A percentile compares a stretch with the other conserved stretches of the same genome.
These are phyloP conservation scores for Penicillium paneum DNA, from an alignment of 2,329 filamentous ascomycete species.

Conservation along the genomic window DNA sequence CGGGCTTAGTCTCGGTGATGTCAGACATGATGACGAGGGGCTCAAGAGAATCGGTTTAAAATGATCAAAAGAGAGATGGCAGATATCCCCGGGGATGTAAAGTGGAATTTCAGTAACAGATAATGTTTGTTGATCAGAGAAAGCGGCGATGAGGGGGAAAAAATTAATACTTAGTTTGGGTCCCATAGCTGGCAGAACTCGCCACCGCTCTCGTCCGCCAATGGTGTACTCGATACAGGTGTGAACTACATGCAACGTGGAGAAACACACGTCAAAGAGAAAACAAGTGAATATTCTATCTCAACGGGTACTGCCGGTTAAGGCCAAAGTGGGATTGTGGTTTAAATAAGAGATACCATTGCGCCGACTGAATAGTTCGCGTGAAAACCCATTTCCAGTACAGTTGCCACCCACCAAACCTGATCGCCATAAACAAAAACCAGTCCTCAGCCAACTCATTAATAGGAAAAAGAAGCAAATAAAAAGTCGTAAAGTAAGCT, in stretches of 20 bases:
- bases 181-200: constrained; percentile 20
- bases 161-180: constrained; percentile 27
- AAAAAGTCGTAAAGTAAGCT: constrained; percentile 8
- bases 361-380: constrained; percentile 10
- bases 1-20: constrained; percentile 42
- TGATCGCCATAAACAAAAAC: constrained; percentile 21
- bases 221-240: neutral
- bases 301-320: neutral
- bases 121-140: constrained; percentile 24
- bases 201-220: constrained; percentile 19
- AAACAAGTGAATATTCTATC: neutral
- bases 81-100: constrained; percentile 5
- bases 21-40: constrained; percentile 40
- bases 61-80: constrained; percentile 2
- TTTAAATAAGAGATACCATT: constrained; percentile 12
- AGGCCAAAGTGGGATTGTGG: neutral
- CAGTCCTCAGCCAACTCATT: constrained; percentile 10
- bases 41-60: constrained; percentile 7
- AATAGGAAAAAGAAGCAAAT: constrained; percentile 21
- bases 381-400: constrained; percentile 3
- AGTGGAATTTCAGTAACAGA: constrained; percentile 11
- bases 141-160: constrained; percentile 25
- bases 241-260: neutral
- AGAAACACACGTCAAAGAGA: neutral
- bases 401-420: constrained; percentile 10